A percentile compares a stretch with the other conserved stretches of the same genome.
phyloP scores from a whole-genome alignment of 345 rosid species.

The Alliaria petiolata region DNA sequence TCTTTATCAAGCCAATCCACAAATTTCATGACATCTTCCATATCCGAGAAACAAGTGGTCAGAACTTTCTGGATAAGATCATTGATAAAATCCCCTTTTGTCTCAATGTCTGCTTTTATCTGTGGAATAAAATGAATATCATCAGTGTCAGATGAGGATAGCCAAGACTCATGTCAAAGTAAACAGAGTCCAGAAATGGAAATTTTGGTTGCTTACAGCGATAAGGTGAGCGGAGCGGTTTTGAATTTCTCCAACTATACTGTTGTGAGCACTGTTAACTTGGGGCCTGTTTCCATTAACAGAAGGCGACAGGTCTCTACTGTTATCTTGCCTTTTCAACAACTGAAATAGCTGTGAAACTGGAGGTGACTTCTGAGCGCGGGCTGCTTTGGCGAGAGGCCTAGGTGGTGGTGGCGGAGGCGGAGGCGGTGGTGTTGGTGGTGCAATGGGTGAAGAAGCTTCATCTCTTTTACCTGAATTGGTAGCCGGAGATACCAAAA shows the following conservation, averaged over 20 bases:
- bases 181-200: background rate
- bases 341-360: constrained; percentile 44
- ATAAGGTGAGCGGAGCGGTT: constrained; percentile 81
- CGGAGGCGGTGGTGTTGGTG: constrained; percentile 64
- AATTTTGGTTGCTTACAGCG: constrained; percentile 52
- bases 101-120: constrained; percentile 83
- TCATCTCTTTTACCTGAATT: constrained; percentile 27
- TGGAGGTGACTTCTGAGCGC: constrained; percentile 47
- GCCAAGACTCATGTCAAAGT: background rate
- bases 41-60: constrained; percentile 56
- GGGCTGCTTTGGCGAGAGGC: constrained; percentile 43
- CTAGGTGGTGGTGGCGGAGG: constrained; percentile 56
- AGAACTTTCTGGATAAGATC: constrained; percentile 67
- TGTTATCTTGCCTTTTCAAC: constrained; percentile 51
- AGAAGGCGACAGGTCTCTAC: constrained; percentile 34
- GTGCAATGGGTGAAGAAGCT: constrained; percentile 34
- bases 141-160: background rate
- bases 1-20: constrained; percentile 79
- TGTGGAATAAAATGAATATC: constrained; percentile 21
- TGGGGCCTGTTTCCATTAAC: constrained; percentile 37
- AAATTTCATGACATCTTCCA: constrained; percentile 72
- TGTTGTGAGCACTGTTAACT: constrained; percentile 50
- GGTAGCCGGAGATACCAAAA: constrained; percentile 30
- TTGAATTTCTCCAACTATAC: constrained; percentile 89
- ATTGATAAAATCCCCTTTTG: constrained; percentile 73